Evolutionary conservation across 768 basidiomycete genomes (phyloP).

Genomic region (Boletus rubropictus): DNA sequence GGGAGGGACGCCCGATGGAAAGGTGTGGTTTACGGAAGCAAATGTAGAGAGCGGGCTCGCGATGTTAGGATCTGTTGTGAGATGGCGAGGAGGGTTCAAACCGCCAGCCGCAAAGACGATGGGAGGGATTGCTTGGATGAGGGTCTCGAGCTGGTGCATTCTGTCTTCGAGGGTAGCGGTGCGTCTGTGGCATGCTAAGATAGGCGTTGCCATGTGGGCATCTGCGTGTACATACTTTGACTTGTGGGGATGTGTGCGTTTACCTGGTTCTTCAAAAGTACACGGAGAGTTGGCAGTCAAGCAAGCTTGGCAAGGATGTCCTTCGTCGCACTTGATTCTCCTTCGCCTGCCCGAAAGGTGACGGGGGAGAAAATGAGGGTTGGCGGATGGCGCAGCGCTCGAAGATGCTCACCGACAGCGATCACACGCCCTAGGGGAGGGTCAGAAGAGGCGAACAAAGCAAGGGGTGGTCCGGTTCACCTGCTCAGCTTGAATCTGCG

Average conservation of each 20-base stretch:
- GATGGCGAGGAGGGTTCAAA: slow-evolving; percentile 29
- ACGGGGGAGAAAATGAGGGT: background rate
- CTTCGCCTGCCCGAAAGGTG: slow-evolving; percentile 47
- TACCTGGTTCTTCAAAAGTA: slow-evolving; percentile 84
- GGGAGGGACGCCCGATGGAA: slow-evolving; percentile 62
- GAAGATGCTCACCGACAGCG: slow-evolving; percentile 68
- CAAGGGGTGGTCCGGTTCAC: slow-evolving; percentile 33
- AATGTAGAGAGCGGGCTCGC: slow-evolving; percentile 35
- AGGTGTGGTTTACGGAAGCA: slow-evolving; percentile 36
- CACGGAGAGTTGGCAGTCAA: slow-evolving; percentile 76
- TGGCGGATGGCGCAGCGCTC: background rate
- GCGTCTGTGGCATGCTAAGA: slow-evolving; percentile 40
- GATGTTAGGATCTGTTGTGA: slow-evolving; percentile 30
- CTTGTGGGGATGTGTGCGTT: slow-evolving; percentile 81
- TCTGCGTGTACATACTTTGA: slow-evolving; percentile 59
- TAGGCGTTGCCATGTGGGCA: slow-evolving; percentile 3
- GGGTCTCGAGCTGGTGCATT: slow-evolving; percentile 81
- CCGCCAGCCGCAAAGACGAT: slow-evolving; percentile 68
- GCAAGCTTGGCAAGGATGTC: slow-evolving; percentile 84
- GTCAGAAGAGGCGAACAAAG: slow-evolving; percentile 2
- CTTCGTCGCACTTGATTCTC: slow-evolving; percentile 84
- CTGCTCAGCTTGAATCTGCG: slow-evolving; percentile 85
- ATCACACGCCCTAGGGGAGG: slow-evolving; percentile 69
- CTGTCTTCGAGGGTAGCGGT: slow-evolving; percentile 81
- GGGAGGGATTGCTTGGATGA: slow-evolving; percentile 80